These are phyloP conservation scores for Yarrowia hollandica DNA, from an alignment of 805 yeast genomes.

Conservation along the genomic window DNA sequence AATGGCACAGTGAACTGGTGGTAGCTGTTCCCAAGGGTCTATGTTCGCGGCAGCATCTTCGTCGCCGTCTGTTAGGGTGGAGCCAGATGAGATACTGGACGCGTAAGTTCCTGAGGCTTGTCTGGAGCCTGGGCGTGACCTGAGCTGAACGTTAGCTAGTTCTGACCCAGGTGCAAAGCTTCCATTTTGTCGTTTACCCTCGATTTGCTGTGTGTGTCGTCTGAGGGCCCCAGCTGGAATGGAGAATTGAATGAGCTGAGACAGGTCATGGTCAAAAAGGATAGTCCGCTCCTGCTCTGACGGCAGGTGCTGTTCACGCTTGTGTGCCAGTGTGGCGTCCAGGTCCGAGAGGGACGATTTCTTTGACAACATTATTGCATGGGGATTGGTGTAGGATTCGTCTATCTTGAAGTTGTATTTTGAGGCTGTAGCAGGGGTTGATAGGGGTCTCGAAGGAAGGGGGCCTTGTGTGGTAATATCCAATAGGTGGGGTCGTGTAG, in stretches of 20 bases:
- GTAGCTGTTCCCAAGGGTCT: constrained; percentile 17
- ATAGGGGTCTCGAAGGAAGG: background rate
- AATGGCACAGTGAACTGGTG: constrained; percentile 26
- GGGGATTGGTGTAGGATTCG: too few relatives aligned
- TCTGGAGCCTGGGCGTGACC: constrained; percentile 20
- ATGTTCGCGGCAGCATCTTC: background rate
- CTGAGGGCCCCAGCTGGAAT: constrained; percentile 24
- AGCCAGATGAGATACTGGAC: constrained; percentile 19
- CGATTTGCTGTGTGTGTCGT: constrained; percentile 20
- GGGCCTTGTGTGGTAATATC: too few relatives aligned
- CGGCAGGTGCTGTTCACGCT: constrained; percentile 11
- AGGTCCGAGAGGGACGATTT: constrained; percentile 23
- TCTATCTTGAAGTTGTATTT: background rate
- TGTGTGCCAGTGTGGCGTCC: constrained; percentile 24
- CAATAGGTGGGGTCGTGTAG: too few relatives aligned
- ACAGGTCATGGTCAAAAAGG: constrained; percentile 26
- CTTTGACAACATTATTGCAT: constrained; percentile 23
- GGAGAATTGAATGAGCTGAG: constrained; percentile 25
- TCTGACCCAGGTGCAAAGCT: constrained; percentile 5
- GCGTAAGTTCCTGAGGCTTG: background rate
- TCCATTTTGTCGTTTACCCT: background rate
- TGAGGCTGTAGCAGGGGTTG: background rate
- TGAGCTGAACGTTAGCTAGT: constrained; percentile 20
- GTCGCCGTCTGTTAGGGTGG: constrained; percentile 1
- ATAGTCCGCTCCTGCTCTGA: constrained; percentile 27